Evolutionary conservation across 148 eudicot genomes (phyloP).

Genomic region (Cornus controversa): DNA sequence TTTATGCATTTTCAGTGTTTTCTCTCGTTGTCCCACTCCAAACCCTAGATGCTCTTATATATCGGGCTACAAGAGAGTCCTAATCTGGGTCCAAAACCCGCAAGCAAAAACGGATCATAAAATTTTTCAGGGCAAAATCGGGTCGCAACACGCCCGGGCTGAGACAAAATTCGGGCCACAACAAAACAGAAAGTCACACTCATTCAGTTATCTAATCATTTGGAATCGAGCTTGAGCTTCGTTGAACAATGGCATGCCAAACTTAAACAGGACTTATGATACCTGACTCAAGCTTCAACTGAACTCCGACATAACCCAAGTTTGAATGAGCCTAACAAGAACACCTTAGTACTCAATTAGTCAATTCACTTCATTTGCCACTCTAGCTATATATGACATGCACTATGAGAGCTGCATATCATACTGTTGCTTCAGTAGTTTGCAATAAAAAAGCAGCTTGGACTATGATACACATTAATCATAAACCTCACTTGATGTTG

Average conservation of each 20-base stretch:
- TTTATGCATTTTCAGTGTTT: too few species aligned
- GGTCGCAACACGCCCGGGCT: too few species aligned
- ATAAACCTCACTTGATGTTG: background rate
- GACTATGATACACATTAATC: background rate
- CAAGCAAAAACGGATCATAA: too few species aligned
- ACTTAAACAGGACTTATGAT: background rate
- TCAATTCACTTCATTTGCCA: background rate
- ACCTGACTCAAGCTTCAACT: background rate
- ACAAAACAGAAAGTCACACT: too few species aligned
- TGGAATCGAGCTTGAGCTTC: background rate
- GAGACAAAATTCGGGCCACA: too few species aligned
- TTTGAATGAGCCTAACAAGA: background rate
- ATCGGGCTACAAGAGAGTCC: too few species aligned
- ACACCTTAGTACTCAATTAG: background rate
- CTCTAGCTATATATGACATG: background rate
- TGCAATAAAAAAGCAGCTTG: background rate
- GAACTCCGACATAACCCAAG: background rate
- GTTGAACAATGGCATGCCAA: background rate
- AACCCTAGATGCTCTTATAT: too few species aligned
- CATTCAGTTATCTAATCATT: too few species aligned
- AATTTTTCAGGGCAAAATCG: too few species aligned
- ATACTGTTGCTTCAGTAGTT: background rate
- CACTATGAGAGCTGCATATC: background rate
- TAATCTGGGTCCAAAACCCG: too few species aligned
- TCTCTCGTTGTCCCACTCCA: too few species aligned